A percentile compares a stretch with the other conserved stretches of the same genome.
Evolutionary conservation across 2,329 filamentous ascomycete genomes (phyloP).

Genomic region (Colletotrichum sojae): DNA sequence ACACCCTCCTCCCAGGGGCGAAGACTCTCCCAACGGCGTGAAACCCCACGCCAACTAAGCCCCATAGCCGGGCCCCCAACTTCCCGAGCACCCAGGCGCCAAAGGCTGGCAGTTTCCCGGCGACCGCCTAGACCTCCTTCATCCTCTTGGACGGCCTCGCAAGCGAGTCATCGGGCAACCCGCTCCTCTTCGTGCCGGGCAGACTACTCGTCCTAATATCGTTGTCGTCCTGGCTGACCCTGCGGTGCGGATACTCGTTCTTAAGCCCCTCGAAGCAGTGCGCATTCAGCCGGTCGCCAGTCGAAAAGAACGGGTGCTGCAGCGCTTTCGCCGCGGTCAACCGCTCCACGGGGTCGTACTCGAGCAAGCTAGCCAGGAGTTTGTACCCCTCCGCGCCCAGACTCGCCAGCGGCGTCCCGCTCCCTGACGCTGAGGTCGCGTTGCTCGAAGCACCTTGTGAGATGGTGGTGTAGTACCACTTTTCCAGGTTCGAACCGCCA

Average conservation of each 20-base stretch:
- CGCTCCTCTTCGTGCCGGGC: slow-evolving; percentile 91
- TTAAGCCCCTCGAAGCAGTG: slow-evolving; percentile 95
- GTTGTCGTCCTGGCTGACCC: slow-evolving; percentile 95
- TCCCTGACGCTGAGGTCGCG: slow-evolving; percentile 57
- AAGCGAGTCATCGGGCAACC: slow-evolving; percentile 84
- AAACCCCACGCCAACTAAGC: not conserved
- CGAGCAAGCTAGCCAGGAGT: slow-evolving; percentile 84
- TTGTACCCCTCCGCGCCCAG: slow-evolving; percentile 85
- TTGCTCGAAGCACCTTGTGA: slow-evolving; percentile 68
- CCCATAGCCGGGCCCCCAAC: not conserved
- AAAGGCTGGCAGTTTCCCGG: no score
- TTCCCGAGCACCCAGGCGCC: not conserved
- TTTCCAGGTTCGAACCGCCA: slow-evolving; percentile 73
- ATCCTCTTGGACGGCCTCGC: slow-evolving; percentile 73
- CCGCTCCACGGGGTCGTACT: slow-evolving; percentile 92
- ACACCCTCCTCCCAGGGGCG: no score
- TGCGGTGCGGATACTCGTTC: slow-evolving; percentile 88
- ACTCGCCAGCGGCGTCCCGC: slow-evolving; percentile 62
- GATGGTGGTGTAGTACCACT: slow-evolving; percentile 83
- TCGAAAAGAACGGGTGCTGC: slow-evolving; percentile 90
- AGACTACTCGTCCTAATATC: slow-evolving; percentile 93
- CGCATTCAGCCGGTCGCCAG: slow-evolving; percentile 78
- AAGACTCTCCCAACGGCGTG: no score
- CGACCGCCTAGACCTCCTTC: slow-evolving; percentile 61
- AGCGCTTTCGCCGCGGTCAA: slow-evolving; percentile 90